Base-by-base conservation (phyloP, 2,329 filamentous ascomycete genomes). In the Botrytis fragariae region DNA sequence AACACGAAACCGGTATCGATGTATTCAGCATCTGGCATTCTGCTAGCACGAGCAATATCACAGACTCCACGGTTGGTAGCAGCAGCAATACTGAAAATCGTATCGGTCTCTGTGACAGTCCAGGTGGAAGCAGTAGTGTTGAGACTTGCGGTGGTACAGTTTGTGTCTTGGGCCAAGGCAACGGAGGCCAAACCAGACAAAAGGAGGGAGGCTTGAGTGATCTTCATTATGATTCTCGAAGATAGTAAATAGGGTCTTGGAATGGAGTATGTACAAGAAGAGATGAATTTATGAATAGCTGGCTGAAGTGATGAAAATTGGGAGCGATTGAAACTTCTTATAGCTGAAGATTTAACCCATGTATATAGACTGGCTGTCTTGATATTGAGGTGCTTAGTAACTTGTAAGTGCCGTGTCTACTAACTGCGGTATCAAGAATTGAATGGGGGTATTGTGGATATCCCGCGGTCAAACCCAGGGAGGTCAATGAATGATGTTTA, bases 91-190 rank as follows among this genome's bases (percentile, higher is more conserved):
- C 60, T 62, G 37, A 62, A 42, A 37, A 62, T 62, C 22, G 60
- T 62, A 8, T 62, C 60, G 6, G 22, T 62, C 39, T 62, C 60
- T 22, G 35, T 39, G 20, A 42, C 60, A n/a, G 37, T 62, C 60
- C 37, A 62, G 4, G 60, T 63, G 39, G 61, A 63, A 18, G 61
- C 61, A 29, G 61, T 63, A 74, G 44, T 59, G 71, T 69, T 73
- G 61, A 63, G 61, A 16, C n/a, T 63, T 29, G 61, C 25, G 14
- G 37, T 63, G 7, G 14, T 44, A 44, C 61, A 44, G 5, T 42
- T 63, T 29, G 37, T 32, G 29, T 44, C 39, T 39, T 44, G 37
- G 29, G 39, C 61, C 8, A 44, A 63, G 37, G 16, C 61, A 63
- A 63, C 8, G 42, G 37, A 63, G 16, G 37, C 61, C 61, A 63